Base-by-base conservation (phyloP, 495 filamentous ascomycete genomes). In the Hypoxylon fuscum region DNA sequence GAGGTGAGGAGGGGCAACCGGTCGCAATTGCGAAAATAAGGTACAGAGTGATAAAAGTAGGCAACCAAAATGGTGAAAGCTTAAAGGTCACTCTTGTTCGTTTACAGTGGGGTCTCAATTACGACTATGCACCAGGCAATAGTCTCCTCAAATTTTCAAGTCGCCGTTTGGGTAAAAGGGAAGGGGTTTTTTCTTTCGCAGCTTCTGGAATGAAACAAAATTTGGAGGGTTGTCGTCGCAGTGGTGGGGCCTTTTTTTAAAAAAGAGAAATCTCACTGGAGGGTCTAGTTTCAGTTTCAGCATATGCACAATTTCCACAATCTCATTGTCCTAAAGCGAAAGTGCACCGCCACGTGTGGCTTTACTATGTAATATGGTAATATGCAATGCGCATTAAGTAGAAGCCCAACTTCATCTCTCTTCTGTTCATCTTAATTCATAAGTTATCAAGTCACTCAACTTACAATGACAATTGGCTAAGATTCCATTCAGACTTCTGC, bases 81-180 rank as follows among this genome's bases (percentile, higher is more conserved):
- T 17, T 55, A 34, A 40, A 5, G 29, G 7, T 18, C 8, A 41
- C 11, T 17, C 20, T 35, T 22, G 40, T 47, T 35, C 32, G 40
- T 47, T 21, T 40, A 20, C 7, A 22, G 29, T 20, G 12, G 38
- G 14, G 27, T 37, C 22, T 42, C 2, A 43, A 21, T 47, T 49
- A 43, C 15, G 58, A 66, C 63, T 66, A 55, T 63, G 64, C 64
- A 37, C 64, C 64, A 63, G 64, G 64, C 64, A 67, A 34, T 62
- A 55, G 57, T 66, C 3, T 27, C 22, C 31, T 29, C 27, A 17
- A 10, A 7, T 6, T 49, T 35, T 10, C 1, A 5, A 14, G 21
- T 25, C 20, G 27, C 20, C 14, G 14, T 14, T 31, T 32, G 6
- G 15, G 6, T 47, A 12, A 40, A 15, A 18, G 8, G 5, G 45